A percentile compares a stretch with the other conserved stretches of the same genome.
These are phyloP conservation scores for Aphanomyces stellatus DNA, from an alignment of 352 stramenopile genomes.

Conservation along the genomic window DNA sequence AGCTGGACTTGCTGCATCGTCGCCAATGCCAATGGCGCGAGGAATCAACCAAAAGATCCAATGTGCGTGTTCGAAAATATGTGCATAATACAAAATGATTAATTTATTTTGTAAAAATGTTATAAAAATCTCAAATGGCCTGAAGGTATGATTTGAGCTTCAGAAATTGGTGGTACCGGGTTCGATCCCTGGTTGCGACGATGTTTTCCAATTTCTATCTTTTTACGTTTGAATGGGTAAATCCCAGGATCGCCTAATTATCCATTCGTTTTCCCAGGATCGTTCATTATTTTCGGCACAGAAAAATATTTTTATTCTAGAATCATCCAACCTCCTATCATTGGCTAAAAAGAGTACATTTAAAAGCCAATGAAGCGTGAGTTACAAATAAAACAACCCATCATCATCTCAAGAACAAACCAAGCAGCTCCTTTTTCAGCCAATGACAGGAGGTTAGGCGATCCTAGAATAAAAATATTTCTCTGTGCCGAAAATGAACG, in stretches of 20 bases:
- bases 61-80: no score
- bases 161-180: neutral
- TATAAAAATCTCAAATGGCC: constrained; percentile 9
- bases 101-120: no score
- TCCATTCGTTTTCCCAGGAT: neutral
- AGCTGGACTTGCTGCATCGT: constrained; percentile 12
- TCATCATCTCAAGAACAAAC: no score
- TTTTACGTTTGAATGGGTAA: neutral
- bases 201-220: neutral
- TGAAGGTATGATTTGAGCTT: constrained; percentile 11
- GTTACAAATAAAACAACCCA: no score
- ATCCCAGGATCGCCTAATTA: no score
- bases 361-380: no score
- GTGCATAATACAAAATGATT: no score
- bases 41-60: no score
- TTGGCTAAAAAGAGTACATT: neutral
- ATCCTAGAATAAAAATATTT: neutral
- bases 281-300: neutral
- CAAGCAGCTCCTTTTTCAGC: no score
- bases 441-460: neutral
- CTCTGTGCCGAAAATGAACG: neutral
- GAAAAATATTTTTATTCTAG: no score
- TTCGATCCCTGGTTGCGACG: constrained; percentile 10
- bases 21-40: no score
- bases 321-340: neutral